phyloP scores from a whole-genome alignment of 177 flowering plant genomes.

The Vitis hybrid region DNA sequence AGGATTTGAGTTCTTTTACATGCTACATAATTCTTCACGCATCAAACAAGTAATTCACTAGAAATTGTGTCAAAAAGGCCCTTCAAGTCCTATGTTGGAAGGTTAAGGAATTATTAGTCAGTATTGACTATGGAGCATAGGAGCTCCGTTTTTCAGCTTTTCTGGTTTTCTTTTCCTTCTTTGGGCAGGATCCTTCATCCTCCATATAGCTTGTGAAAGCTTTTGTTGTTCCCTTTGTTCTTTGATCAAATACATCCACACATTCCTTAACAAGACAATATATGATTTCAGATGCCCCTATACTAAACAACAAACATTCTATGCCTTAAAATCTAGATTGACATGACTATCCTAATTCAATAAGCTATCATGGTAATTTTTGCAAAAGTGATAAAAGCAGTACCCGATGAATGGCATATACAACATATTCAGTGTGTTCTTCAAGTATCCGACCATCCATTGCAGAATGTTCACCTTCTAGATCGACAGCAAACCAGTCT shows the following conservation, averaged over 20 bases:
- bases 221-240: too few relatives aligned
- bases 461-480: slow-evolving; percentile 99
- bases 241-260: not conserved
- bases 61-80: too few relatives aligned
- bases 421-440: slow-evolving; percentile 97
- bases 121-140: too few relatives aligned
- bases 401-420: slow-evolving; percentile 95
- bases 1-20: too few relatives aligned
- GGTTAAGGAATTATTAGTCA: too few relatives aligned
- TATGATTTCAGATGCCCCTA: not conserved
- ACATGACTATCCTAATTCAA: not conserved
- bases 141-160: too few relatives aligned
- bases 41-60: too few relatives aligned
- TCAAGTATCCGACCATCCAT: slow-evolving; percentile 96
- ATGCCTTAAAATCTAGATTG: not conserved
- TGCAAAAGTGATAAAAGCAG: slow-evolving; percentile 17
- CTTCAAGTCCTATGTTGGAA: too few relatives aligned
- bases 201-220: too few relatives aligned
- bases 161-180: too few relatives aligned
- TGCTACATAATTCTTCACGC: too few relatives aligned
- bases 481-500: slow-evolving; percentile 99
- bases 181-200: too few relatives aligned
- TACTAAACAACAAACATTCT: not conserved
- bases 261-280: not conserved
- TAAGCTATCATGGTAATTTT: not conserved